phyloP scores from a whole-genome alignment of 129 eudicot genomes.

The Smallanthus sonchifolius region DNA sequence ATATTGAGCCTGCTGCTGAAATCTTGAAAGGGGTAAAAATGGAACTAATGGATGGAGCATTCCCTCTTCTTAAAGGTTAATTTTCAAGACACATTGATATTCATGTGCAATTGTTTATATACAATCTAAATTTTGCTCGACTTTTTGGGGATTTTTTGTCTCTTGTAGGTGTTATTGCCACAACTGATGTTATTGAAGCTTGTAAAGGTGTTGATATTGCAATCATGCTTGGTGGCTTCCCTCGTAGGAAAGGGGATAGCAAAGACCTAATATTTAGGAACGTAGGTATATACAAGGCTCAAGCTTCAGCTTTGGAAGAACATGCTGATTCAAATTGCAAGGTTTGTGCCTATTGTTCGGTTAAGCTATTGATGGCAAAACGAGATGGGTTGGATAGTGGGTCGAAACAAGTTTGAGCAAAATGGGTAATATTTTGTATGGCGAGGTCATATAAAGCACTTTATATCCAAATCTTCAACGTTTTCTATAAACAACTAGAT shows the following conservation, averaged over 20 bases:
- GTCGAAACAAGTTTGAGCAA: neutral
- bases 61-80: constrained; percentile 87
- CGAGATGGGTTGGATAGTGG: neutral
- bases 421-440: neutral
- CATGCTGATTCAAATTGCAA: constrained; percentile 78
- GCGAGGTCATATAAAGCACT: neutral
- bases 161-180: constrained; percentile 63
- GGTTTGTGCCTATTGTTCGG: constrained; percentile 20
- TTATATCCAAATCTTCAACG: neutral
- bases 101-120: neutral
- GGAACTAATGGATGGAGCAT: constrained; percentile 88
- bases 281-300: constrained; percentile 73
- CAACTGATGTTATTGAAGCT: constrained; percentile 72
- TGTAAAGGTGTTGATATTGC: constrained; percentile 68
- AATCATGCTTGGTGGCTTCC: constrained; percentile 84
- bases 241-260: constrained; percentile 62
- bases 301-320: constrained; percentile 74
- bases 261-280: constrained; percentile 70
- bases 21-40: constrained; percentile 83
- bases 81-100: neutral
- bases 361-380: neutral
- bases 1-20: constrained; percentile 77
- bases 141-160: neutral
- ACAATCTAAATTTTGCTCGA: neutral
- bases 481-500: neutral